Conservation (phyloP, 1,139 yeast genomes). For the Trichomonascaceae sp. region DNA sequence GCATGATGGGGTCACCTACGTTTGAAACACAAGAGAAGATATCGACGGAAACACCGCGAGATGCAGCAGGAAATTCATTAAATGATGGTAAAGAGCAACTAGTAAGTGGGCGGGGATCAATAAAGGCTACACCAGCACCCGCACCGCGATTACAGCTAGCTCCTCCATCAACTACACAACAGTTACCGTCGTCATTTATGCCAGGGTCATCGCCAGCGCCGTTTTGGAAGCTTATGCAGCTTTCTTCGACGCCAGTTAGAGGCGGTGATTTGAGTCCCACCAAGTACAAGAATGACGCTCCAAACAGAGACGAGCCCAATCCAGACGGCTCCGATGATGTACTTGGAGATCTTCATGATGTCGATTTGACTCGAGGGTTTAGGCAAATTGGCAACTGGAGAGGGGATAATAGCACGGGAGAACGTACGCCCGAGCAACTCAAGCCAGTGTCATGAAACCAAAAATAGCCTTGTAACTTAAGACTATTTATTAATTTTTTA, state of each 20-base stretch:
- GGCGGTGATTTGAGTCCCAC: slow-evolving; percentile 27
- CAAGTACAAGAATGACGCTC: slow-evolving; percentile 28
- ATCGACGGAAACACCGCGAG: neutral
- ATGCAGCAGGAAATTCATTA: neutral
- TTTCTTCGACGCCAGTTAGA: slow-evolving; percentile 34
- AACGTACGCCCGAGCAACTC: slow-evolving; percentile 17
- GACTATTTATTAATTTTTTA: neutral
- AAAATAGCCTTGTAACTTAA: too few relatives aligned
- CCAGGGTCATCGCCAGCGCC: slow-evolving; percentile 39
- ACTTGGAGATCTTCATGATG: slow-evolving; percentile 41
- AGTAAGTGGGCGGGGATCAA: neutral
- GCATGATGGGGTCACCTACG: neutral
- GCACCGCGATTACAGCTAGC: slow-evolving; percentile 29
- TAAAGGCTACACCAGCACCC: slow-evolving; percentile 7
- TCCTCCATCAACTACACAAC: slow-evolving; percentile 38
- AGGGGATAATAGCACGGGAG: slow-evolving; percentile 11
- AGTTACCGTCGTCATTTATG: slow-evolving; percentile 36
- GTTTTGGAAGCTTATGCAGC: slow-evolving; percentile 39
- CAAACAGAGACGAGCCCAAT: slow-evolving; percentile 13
- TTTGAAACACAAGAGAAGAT: neutral
- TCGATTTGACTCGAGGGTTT: slow-evolving; percentile 37
- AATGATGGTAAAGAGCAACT: slow-evolving; percentile 4
- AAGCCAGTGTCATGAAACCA: slow-evolving; percentile 7
- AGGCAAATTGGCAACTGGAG: slow-evolving; percentile 21
- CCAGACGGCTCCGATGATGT: slow-evolving; percentile 24